Evolutionary conservation across 257 asterid species (phyloP), one percentile per base, ranked within the genome.

Genomic region (Lavandula angustifolia): DNA sequence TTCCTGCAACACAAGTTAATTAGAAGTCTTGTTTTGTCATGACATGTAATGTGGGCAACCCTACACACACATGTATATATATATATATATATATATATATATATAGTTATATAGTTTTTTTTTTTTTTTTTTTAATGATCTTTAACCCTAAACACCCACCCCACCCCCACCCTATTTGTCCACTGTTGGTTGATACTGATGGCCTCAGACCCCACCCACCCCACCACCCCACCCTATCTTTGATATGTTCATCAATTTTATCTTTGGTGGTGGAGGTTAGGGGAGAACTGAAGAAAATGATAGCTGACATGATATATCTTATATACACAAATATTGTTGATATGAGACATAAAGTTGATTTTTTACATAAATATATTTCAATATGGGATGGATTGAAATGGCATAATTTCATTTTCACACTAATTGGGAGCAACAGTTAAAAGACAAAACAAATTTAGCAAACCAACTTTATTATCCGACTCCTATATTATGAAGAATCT

Each of bases 181-280:
- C 18, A 54, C 54, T 51, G 62, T 66, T 69, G 72, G 16, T 67
- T 84, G 86, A 73, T 40, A 49, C 73, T 62, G 77, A 76, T 76
- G 64, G 69, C 31, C 69, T 72, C 67, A 62, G 13, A 32, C 37
- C 47, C 73, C 38, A 51, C 46, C 66, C 27, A 22, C 27, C 27
- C 27, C 27, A 22, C 27, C 27, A 22, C 27, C 27, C 55, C 22
- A 33, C 54, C 57, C 37, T 27, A 4, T 48, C 12, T 38, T 55
- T 72, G 61, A 62, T 64, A 35, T 50, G 66, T 70, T 68, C 57
- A 70, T 72, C 54, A 61, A 46, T 73, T 70, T 54, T 33, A 29
- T 50, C 38, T 70, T 51, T 74, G 80, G 73, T 77, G 80, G 85
- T 72, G 75, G 79, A 70, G 75, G 70, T 70, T 62, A 64, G 82